phyloP scores from a whole-genome alignment of 2,329 filamentous ascomycete species.

The Curvularia eragrostidis region DNA sequence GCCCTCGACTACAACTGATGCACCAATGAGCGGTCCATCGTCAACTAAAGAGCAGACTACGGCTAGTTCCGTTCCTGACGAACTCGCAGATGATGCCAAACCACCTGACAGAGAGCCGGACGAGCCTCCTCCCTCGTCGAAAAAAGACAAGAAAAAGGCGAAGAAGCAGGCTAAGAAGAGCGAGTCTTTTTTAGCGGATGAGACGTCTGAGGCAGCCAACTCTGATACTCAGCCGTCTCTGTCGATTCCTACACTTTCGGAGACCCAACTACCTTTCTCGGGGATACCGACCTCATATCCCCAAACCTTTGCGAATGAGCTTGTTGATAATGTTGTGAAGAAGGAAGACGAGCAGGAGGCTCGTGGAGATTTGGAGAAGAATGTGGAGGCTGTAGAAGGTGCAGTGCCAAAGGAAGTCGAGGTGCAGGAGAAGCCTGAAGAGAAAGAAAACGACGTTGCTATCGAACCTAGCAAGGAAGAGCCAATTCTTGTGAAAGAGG shows the following conservation, averaged over 20 bases:
- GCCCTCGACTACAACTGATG: neutral
- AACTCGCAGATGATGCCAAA: constrained; percentile 9
- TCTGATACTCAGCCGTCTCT: constrained; percentile 44
- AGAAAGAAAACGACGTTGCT: constrained; percentile 5
- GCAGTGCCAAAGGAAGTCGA: neutral
- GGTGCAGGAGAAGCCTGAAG: constrained; percentile 15
- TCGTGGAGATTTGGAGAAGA: constrained; percentile 4
- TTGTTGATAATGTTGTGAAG: constrained; percentile 28
- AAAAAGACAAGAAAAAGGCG: constrained; percentile 37
- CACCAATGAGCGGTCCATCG: constrained; percentile 2
- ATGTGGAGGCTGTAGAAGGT: neutral
- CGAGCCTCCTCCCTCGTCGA: constrained; percentile 15
- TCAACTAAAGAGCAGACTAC: constrained; percentile 5
- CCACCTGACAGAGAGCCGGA: constrained; percentile 16
- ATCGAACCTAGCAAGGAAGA: constrained; percentile 7
- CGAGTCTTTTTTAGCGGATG: constrained; percentile 43
- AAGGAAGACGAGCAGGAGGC: constrained; percentile 11
- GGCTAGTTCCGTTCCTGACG: neutral
- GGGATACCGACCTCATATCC: constrained; percentile 41
- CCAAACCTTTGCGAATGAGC: constrained; percentile 31
- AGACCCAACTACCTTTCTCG: constrained; percentile 38
- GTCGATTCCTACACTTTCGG: constrained; percentile 37
- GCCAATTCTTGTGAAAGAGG: constrained; percentile 16
- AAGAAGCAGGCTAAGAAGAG: constrained; percentile 34
- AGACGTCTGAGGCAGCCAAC: constrained; percentile 43